Percentiles rank a stretch among this genome's conserved stretches.
These are phyloP conservation scores for Millerozyma acaciae DNA, from an alignment of 805 yeast species.

Conservation along the genomic window DNA sequence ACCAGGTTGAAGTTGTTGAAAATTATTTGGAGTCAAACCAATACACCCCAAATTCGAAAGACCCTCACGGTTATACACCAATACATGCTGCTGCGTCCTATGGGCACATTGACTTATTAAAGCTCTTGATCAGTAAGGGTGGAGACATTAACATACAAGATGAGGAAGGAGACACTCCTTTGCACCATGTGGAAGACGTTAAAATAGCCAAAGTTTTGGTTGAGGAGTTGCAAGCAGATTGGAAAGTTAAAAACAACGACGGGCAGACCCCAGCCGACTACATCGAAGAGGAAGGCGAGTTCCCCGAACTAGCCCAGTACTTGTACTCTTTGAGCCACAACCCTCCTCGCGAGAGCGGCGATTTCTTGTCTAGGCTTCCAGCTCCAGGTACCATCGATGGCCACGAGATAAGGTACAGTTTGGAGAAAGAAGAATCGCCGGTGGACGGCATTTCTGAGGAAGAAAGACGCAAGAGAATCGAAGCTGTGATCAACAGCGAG, in stretches of 20 bases:
- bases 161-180: constrained; percentile 90
- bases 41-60: constrained; percentile 67
- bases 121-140: constrained; percentile 49
- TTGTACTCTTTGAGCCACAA: constrained; percentile 43
- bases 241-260: constrained; percentile 59
- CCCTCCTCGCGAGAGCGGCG: constrained; percentile 5
- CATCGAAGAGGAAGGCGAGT: constrained; percentile 82
- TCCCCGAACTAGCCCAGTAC: constrained; percentile 70
- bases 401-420: constrained; percentile 54
- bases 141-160: constrained; percentile 86
- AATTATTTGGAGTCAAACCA: constrained; percentile 47
- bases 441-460: constrained; percentile 41
- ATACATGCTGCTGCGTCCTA: constrained; percentile 97
- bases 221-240: constrained; percentile 66
- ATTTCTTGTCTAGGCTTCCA: constrained; percentile 22
- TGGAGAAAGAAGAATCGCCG: constrained; percentile 40
- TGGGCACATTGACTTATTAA: constrained; percentile 68
- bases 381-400: constrained; percentile 39
- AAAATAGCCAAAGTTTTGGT: constrained; percentile 62
- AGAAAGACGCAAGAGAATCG: constrained; percentile 60
- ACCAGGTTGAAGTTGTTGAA: constrained; percentile 58
- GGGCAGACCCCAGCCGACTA: constrained; percentile 71
- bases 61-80: constrained; percentile 94
- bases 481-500: constrained; percentile 70
- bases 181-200: constrained; percentile 82